Percentiles rank a stretch among this genome's conserved stretches.
These are phyloP conservation scores for Kurtzmaniella quercitrusa DNA, from an alignment of 1,139 yeast genomes.

Conservation along the genomic window DNA sequence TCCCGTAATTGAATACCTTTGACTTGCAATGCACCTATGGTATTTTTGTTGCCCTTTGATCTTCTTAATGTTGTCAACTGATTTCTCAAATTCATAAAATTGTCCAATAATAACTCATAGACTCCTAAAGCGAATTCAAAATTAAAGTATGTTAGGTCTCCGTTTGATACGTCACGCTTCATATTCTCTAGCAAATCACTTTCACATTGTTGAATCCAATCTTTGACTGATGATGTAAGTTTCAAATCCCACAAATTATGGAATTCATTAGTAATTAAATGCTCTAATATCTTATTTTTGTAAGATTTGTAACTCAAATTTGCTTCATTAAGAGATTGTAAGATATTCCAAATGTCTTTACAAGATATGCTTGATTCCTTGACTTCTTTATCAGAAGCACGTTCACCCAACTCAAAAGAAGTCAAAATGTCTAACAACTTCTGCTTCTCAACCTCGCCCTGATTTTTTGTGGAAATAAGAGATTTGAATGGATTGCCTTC, in stretches of 20 bases:
- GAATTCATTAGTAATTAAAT: neutral
- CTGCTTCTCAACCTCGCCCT: constrained; percentile 28
- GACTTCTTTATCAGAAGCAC: constrained; percentile 8
- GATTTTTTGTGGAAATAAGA: constrained; percentile 3
- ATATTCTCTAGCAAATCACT: constrained; percentile 10
- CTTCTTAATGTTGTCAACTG: constrained; percentile 16
- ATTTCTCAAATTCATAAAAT: constrained; percentile 29
- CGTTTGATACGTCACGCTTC: constrained; percentile 4
- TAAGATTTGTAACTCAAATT: neutral
- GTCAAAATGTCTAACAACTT: constrained; percentile 36
- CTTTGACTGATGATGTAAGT: constrained; percentile 20
- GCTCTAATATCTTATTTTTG: neutral
- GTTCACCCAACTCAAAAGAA: constrained; percentile 20
- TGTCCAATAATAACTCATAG: constrained; percentile 57
- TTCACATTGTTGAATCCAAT: constrained; percentile 36
- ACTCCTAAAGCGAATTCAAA: constrained; percentile 26
- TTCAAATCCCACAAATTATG: constrained; percentile 20
- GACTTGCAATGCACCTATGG: constrained; percentile 24
- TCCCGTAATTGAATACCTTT: constrained; percentile 36
- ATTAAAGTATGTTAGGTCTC: neutral
- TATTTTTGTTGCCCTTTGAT: constrained; percentile 20
- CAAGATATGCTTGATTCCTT: constrained; percentile 14
- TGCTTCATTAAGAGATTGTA: constrained; percentile 30
- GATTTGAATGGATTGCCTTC: neutral
- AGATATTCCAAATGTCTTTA: constrained; percentile 19